phyloP scores from a whole-genome alignment of 2,329 filamentous ascomycete genomes.

The Cryphonectria naterciae region DNA sequence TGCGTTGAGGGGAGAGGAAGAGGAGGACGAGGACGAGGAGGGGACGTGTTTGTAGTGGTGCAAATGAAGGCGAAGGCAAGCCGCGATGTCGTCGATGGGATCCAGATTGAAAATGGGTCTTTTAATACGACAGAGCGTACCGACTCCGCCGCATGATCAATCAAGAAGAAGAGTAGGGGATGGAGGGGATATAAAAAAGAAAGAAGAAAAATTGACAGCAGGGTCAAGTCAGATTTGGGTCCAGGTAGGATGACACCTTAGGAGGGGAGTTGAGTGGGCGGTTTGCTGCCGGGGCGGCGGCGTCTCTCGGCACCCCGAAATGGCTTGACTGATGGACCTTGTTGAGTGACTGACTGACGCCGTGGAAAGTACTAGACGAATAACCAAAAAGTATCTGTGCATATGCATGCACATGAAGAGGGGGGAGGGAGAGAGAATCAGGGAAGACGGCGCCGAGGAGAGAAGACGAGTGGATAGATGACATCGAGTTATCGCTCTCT shows the following conservation, averaged over 20 bases:
- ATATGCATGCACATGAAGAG: background rate
- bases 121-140: slow-evolving; percentile 57
- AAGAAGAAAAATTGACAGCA: too few species aligned
- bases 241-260: slow-evolving; percentile 13
- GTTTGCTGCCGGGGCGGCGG: slow-evolving; percentile 12
- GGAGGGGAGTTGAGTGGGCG: background rate
- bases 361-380: background rate
- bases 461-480: slow-evolving; percentile 2
- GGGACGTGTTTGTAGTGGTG: slow-evolving; percentile 31
- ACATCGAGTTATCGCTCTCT: slow-evolving; percentile 5
- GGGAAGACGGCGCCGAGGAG: background rate
- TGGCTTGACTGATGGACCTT: background rate
- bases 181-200: slow-evolving; percentile 29
- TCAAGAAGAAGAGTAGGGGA: slow-evolving; percentile 20
- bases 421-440: background rate
- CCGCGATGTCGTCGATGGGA: slow-evolving; percentile 50
- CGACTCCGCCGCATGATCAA: slow-evolving; percentile 60
- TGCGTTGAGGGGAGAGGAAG: slow-evolving; percentile 29
- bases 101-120: slow-evolving; percentile 57
- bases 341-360: background rate
- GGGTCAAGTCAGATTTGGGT: background rate
- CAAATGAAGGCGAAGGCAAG: slow-evolving; percentile 41
- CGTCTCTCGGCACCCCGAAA: slow-evolving; percentile 17
- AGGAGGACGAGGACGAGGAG: slow-evolving; percentile 27
- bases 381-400: background rate